Conservation (phyloP, 495 filamentous ascomycete genomes). For the Trichoderma reesei region DNA sequence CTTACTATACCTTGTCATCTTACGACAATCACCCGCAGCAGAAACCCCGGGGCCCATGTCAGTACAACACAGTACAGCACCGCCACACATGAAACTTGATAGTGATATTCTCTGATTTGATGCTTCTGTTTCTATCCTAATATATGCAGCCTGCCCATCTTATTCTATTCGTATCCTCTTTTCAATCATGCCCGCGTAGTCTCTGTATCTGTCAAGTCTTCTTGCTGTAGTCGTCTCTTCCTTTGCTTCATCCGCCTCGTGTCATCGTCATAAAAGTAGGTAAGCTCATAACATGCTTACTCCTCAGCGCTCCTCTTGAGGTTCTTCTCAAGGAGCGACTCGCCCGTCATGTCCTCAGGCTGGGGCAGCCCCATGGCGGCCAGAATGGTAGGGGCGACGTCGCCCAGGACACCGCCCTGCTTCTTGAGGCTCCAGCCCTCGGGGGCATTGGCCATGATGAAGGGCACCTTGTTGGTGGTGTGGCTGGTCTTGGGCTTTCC, state of each 20-base stretch:
- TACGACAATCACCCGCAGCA: no score
- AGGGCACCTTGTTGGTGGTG: constrained; percentile 94
- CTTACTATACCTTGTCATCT: no score
- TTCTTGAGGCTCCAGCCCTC: constrained; percentile 75
- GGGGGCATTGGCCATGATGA: constrained; percentile 96
- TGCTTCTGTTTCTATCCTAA: neutral
- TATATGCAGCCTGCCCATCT: neutral
- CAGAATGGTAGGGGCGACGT: constrained; percentile 89
- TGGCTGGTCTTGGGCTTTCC: constrained; percentile 96
- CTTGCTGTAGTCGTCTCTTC: neutral
- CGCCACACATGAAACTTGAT: no score
- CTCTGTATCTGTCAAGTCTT: neutral
- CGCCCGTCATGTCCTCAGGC: constrained; percentile 85
- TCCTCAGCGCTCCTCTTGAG: constrained; percentile 8
- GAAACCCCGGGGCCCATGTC: no score
- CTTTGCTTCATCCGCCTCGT: neutral
- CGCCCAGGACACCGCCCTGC: constrained; percentile 68
- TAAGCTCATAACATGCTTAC: neutral
- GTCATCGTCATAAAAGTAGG: no score
- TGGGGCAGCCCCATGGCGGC: constrained; percentile 82
- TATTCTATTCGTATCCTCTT: neutral
- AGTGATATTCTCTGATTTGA: neutral
- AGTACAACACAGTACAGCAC: no score
- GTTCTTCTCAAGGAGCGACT: constrained; percentile 68
- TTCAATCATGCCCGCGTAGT: neutral